Base-by-base conservation (phyloP, 768 basidiomycete genomes). In the Psilocybe cyanescens region DNA sequence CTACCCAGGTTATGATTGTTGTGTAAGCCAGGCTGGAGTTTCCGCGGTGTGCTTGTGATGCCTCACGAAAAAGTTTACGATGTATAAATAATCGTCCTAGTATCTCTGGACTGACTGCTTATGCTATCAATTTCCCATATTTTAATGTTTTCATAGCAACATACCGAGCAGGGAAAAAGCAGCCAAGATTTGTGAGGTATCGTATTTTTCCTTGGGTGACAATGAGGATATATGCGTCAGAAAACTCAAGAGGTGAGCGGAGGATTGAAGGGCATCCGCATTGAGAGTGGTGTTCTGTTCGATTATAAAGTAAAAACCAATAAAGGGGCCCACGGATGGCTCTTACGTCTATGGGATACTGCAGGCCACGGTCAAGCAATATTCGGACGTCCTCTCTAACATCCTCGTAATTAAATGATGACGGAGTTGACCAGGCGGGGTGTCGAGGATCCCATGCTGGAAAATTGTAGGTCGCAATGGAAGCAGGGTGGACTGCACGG, bases 1-100 rank as follows among this genome's bases (percentile, higher is more conserved):
- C 90, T 8, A 85, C 84, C 86, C 88, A 91, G 66, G 85, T 91
- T 55, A 87, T 73, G n/a, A 82, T 61, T 11, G 78, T 69, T 8
- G 70, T 48, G 12, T 39, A 35, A 7, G 30, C n/a, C 19, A 41
- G 50, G n/a, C 7, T 53, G n/a, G 51, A 53, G 31, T 12, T 53
- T n/a, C 59, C 63, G 11, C 63, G 59, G 3, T 64, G 31, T n/a
- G 71, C 44, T 44, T n/a, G 41, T 33, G 76, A 83, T 50, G 83
- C 74, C 31, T 61, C 48, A 55, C 81, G 83, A 66, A 86, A 85
- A 39, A 79, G 70, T 53, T 70, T 76, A 59, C 90, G 78, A 58
- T 84, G 81, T 39, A 76, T 75, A 63, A 92, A 86, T 19, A 92
- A 69, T n/a, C 65, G 57, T n/a, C 63, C 63, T 24, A 69, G 44